Conservation (phyloP, 441 rosid species). For the Adansonia gregorii region DNA sequence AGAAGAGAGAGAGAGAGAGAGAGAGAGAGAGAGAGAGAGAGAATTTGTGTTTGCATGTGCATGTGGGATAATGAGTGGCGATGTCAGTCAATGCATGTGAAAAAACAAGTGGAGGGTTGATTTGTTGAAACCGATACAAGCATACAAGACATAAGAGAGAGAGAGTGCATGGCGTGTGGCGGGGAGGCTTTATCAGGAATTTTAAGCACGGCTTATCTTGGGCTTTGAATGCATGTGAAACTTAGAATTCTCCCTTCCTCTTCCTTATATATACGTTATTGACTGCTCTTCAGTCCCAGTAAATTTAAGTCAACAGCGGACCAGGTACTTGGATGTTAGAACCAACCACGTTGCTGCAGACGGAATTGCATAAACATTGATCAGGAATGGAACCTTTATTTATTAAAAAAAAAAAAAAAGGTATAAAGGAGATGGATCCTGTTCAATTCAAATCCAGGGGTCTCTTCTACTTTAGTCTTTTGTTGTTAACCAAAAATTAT, state of each 20-base stretch:
- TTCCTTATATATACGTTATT: background rate
- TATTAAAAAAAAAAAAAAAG: background rate
- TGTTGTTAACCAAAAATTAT: background rate
- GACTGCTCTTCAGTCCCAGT: constrained; percentile 11
- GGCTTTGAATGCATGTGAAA: constrained; percentile 37
- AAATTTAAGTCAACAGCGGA: constrained; percentile 26
- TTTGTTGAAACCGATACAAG: constrained; percentile 37
- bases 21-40: constrained; percentile 18
- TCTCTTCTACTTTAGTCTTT: background rate
- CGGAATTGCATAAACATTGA: background rate
- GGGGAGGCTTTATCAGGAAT: constrained; percentile 41
- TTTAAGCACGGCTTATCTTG: background rate
- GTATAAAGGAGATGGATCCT: background rate
- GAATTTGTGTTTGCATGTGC: constrained; percentile 52
- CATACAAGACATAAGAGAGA: background rate
- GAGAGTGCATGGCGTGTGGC: constrained; percentile 44
- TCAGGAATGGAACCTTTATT: constrained; percentile 2
- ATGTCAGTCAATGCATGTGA: constrained; percentile 74
- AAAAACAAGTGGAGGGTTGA: constrained; percentile 28
- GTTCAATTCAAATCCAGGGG: background rate
- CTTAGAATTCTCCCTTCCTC: background rate
- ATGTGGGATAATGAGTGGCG: constrained; percentile 61
- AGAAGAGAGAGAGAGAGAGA: background rate
- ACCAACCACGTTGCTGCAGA: background rate
- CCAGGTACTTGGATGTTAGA: constrained; percentile 7